phyloP scores from a whole-genome alignment of 106 monocot species.

The Triglochin maritima region DNA sequence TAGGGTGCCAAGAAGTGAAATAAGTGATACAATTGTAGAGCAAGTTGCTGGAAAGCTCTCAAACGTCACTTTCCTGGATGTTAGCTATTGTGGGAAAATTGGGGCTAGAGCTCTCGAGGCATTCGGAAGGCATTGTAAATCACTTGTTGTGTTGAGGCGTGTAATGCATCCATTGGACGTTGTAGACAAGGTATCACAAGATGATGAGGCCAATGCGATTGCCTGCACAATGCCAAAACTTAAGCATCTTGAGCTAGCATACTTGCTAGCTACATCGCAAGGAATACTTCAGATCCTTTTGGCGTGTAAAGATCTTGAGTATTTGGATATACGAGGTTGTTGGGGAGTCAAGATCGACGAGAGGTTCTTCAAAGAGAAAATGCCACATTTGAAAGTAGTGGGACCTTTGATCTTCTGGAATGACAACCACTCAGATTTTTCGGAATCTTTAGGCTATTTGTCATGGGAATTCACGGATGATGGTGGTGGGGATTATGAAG shows the following conservation, averaged over 20 bases:
- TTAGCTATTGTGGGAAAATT: constrained; percentile 84
- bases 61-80: constrained; percentile 65
- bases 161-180: constrained; percentile 68
- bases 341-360: constrained; percentile 82
- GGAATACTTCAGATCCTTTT: constrained; percentile 61
- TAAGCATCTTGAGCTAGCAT: constrained; percentile 61
- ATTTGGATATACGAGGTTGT: constrained; percentile 73
- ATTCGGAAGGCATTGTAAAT: constrained; percentile 63
- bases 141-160: constrained; percentile 38
- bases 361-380: constrained; percentile 48
- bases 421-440: constrained; percentile 59
- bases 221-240: constrained; percentile 73
- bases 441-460: constrained; percentile 52
- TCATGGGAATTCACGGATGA: constrained; percentile 69
- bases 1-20: constrained; percentile 73
- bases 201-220: constrained; percentile 85
- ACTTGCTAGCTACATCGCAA: constrained; percentile 36
- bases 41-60: constrained; percentile 45
- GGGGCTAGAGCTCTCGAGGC: constrained; percentile 59
- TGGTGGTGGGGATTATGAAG: constrained; percentile 24
- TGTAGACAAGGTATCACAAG: constrained; percentile 51
- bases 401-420: constrained; percentile 62
- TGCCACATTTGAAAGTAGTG: constrained; percentile 38
- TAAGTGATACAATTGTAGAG: constrained; percentile 66
- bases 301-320: constrained; percentile 52